Conservation (phyloP, 108 stramenopile species). For the Bacterosira constricta region DNA sequence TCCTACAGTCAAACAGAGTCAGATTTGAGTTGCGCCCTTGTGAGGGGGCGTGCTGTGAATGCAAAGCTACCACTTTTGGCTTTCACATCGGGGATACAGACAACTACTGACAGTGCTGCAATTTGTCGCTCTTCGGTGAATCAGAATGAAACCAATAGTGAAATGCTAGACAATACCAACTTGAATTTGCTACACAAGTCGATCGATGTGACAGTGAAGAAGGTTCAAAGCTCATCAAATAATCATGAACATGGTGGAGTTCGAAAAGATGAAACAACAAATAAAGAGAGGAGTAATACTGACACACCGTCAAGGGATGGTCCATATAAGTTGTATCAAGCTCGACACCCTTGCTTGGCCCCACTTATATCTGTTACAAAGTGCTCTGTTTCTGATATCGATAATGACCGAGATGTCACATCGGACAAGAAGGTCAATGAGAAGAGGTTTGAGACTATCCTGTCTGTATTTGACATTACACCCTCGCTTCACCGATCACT, state of each 20-base stretch:
- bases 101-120: background rate
- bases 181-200: slow-evolving; percentile 27
- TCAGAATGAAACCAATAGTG: background rate
- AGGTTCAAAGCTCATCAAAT: too few relatives aligned
- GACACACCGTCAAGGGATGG: too few relatives aligned
- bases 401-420: background rate
- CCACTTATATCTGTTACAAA: slow-evolving; percentile 21
- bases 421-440: background rate
- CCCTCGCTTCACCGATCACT: slow-evolving; percentile 22
- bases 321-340: slow-evolving; percentile 28
- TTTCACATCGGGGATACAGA: background rate
- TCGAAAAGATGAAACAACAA: background rate
- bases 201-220: slow-evolving; percentile 7
- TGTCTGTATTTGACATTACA: slow-evolving; percentile 39
- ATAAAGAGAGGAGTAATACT: too few relatives aligned
- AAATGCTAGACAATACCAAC: slow-evolving; percentile 14
- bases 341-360: slow-evolving; percentile 34
- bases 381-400: background rate
- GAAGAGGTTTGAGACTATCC: background rate
- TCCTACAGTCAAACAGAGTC: background rate
- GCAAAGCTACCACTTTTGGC: slow-evolving; percentile 16
- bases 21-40: slow-evolving; percentile 9
- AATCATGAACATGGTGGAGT: too few relatives aligned
- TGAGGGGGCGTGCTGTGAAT: slow-evolving; percentile 18
- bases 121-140: background rate